Evolutionary conservation across 1,284 basidiomycete genomes (phyloP).

Genomic region (Pseudozyma tsukubaensis): DNA sequence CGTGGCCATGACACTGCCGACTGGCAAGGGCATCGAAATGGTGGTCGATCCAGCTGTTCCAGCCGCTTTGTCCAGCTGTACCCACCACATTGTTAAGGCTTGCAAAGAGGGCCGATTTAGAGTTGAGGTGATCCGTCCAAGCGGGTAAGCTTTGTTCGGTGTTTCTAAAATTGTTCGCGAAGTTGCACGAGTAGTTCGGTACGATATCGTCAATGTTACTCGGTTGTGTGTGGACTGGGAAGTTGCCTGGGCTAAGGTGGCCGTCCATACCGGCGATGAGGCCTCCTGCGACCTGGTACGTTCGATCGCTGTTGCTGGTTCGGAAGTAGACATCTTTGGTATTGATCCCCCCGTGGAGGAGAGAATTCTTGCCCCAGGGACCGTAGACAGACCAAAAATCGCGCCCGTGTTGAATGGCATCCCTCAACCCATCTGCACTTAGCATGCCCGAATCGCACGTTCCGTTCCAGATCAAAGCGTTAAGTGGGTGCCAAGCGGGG

Average conservation of each 20-base stretch:
- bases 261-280: constrained; percentile 73
- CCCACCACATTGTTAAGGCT: constrained; percentile 72
- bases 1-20: constrained; percentile 52
- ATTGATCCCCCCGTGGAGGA: constrained; percentile 71
- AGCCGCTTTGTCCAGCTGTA: constrained; percentile 71
- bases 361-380: constrained; percentile 69
- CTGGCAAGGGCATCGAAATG: constrained; percentile 53
- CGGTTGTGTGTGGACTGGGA: constrained; percentile 64
- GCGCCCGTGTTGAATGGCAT: constrained; percentile 73
- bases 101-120: constrained; percentile 70
- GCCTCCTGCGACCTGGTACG: constrained; percentile 73
- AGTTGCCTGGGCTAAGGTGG: constrained; percentile 12
- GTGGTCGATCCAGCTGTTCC: constrained; percentile 73
- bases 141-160: constrained; percentile 56
- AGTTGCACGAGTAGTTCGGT: constrained; percentile 72
- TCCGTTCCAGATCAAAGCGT: constrained; percentile 73
- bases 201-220: constrained; percentile 71
- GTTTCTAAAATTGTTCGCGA: constrained; percentile 71
- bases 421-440: constrained; percentile 72
- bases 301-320: constrained; percentile 72
- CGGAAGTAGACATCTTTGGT: constrained; percentile 71
- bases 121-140: constrained; percentile 73
- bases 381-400: constrained; percentile 74
- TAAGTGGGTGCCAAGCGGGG: constrained; percentile 72
- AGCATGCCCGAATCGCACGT: constrained; percentile 74